phyloP scores from a whole-genome alignment of 1,284 basidiomycete species.

The Agaricales sp. region DNA sequence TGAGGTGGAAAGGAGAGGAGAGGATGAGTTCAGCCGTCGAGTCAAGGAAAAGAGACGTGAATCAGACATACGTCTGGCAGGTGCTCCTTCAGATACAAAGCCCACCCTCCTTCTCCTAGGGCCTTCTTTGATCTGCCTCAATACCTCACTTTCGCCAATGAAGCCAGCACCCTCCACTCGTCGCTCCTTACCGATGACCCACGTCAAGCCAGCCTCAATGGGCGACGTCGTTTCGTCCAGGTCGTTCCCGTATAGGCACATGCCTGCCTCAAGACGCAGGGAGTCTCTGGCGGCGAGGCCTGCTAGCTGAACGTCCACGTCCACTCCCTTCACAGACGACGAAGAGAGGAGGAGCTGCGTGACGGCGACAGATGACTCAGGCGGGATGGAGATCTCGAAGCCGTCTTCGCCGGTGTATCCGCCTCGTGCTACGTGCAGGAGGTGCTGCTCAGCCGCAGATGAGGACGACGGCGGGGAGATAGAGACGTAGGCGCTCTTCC shows the following conservation, averaged over 20 bases:
- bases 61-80: slow-evolving; percentile 60
- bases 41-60: slow-evolving; percentile 2
- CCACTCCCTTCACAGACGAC: slow-evolving; percentile 35
- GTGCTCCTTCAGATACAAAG: slow-evolving; percentile 74
- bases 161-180: slow-evolving; percentile 30
- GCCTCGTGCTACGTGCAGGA: slow-evolving; percentile 88
- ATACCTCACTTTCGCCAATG: slow-evolving; percentile 76
- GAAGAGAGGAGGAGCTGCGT: slow-evolving; percentile 59
- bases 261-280: slow-evolving; percentile 91
- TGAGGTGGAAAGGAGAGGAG: slow-evolving; percentile 6
- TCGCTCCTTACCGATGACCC: slow-evolving; percentile 72
- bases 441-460: slow-evolving; percentile 41
- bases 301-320: slow-evolving; percentile 57
- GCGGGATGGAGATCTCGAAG: slow-evolving; percentile 94
- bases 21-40: slow-evolving; percentile 5
- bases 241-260: slow-evolving; percentile 96
- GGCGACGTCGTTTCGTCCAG: slow-evolving; percentile 81
- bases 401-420: slow-evolving; percentile 99
- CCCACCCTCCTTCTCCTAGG: slow-evolving; percentile 78
- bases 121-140: slow-evolving; percentile 74
- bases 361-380: slow-evolving; percentile 61
- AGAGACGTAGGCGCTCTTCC: slow-evolving; percentile 67
- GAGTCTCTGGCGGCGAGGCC: slow-evolving; percentile 93
- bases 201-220: slow-evolving; percentile 84
- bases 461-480: slow-evolving; percentile 22